Evolutionary conservation across 2,329 filamentous ascomycete species (phyloP), one percentile per base, ranked within the genome.

Genomic region (Orbilia quercus): DNA sequence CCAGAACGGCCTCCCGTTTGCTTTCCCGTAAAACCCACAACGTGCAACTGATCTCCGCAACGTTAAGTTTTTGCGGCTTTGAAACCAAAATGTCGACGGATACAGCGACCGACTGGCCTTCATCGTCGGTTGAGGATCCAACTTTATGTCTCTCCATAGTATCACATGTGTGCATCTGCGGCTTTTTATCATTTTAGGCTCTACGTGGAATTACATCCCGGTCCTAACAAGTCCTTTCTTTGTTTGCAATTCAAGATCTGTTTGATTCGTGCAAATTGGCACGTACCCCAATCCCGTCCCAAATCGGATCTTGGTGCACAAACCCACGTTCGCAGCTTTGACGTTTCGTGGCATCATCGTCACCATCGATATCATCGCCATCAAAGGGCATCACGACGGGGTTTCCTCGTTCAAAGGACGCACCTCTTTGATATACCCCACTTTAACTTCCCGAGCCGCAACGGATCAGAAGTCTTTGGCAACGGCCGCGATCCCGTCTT

Each of bases 401-500:
- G 31, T 55, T 18, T 51, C 22, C 22, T 48, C 42, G 25, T 34
- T 25, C 40, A 12, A 20, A 48, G n/a, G 42, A 67, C 22, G 25
- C 38, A 51, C 25, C 22, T 47, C 11, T 42, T 40, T 36, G 47
- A 23, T 20, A 48, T 48, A n/a, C n/a, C n/a, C n/a, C n/a, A n/a
- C 40, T 59, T 64, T 53, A 53, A 14, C 38, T 53, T 40, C 47
- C 67, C 59, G 67, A 65, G 28, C 40, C 34, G 45, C 34, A 62
- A 42, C 59, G 67, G 59, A 50, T 50, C 25, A 18, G 44, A 63
- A 42, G 38, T 47, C 20, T 55, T 47, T 40, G 47, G 59, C 53
- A 65, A 59, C 58, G 47, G 67, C 58, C 47, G 54, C 51, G 48
- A 57, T 59, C 67, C 67, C 67, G 53, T n/a, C 60, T 71, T 69